phyloP scores from a whole-genome alignment of 208 protist species.

The Herpetomonas tarakana region DNA sequence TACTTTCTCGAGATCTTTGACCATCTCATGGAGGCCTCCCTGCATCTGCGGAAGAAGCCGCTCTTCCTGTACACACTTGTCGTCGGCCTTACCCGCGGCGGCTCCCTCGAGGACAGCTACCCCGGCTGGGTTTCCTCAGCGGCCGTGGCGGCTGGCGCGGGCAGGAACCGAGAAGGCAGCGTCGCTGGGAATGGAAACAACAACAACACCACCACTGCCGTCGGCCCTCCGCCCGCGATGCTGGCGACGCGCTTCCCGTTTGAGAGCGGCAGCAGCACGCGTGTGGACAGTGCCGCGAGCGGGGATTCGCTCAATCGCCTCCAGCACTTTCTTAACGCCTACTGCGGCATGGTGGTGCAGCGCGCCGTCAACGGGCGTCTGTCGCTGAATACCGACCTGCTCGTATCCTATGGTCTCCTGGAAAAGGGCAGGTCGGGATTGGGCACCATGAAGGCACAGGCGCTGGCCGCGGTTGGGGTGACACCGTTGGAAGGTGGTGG shows the following conservation, averaged over 20 bases:
- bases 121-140: not conserved
- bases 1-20: conserved; percentile 61
- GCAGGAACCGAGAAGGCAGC: no score
- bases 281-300: not conserved
- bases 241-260: not conserved
- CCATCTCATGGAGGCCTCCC: conserved; percentile 34
- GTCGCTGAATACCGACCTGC: not conserved
- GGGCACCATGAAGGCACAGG: not conserved
- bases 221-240: not conserved
- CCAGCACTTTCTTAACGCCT: conserved; percentile 36
- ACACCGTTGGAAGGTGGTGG: not conserved
- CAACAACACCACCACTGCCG: not conserved
- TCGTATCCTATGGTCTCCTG: conserved; percentile 1
- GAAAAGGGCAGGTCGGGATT: not conserved
- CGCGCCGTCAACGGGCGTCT: conserved; percentile 14
- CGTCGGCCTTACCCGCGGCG: not conserved
- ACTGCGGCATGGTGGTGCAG: conserved; percentile 33
- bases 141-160: no score
- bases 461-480: not conserved
- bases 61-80: conserved; percentile 32
- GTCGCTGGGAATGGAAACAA: not conserved
- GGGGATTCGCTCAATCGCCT: conserved; percentile 24
- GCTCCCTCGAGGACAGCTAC: not conserved
- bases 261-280: not conserved
- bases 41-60: conserved; percentile 34